Evolutionary conservation across 2,329 filamentous ascomycete species (phyloP).

Genomic region (Penicillium sp.): DNA sequence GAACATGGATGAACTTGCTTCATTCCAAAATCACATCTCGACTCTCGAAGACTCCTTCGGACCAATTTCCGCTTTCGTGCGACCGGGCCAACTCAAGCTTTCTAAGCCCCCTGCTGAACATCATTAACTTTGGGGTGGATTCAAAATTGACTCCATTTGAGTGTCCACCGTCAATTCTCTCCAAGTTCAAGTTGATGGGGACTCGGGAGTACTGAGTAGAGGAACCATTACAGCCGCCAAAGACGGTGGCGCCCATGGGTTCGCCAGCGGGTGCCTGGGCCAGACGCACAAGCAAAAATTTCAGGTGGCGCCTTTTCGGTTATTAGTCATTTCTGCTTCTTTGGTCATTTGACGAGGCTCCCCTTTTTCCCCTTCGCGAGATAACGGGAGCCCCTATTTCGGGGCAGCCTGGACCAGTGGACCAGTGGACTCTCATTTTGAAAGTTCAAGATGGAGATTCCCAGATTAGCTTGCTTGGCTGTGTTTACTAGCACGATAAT

Average conservation of each 20-base stretch:
- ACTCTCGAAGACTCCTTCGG: background rate
- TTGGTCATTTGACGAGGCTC: background rate
- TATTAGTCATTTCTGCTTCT: background rate
- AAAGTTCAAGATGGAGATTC: background rate
- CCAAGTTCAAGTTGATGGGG: background rate
- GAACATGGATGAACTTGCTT: background rate
- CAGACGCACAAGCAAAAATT: background rate
- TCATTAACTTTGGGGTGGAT: background rate
- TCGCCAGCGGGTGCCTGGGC: background rate
- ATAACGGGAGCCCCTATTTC: background rate
- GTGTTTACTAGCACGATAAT: background rate
- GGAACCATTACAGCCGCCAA: background rate
- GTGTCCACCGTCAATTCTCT: background rate
- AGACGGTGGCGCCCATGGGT: background rate
- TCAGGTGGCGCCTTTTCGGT: background rate
- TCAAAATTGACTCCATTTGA: background rate
- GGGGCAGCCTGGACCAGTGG: background rate
- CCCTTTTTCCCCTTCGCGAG: background rate
- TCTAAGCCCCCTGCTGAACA: background rate
- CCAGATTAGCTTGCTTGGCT: background rate
- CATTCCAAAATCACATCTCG: background rate
- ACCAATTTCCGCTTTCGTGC: background rate
- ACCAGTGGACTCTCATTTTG: no score
- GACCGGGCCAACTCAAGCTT: background rate
- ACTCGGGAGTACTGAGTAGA: background rate